phyloP scores from a whole-genome alignment of 2,329 filamentous ascomycete species.

The Sporothrix curviconia region DNA sequence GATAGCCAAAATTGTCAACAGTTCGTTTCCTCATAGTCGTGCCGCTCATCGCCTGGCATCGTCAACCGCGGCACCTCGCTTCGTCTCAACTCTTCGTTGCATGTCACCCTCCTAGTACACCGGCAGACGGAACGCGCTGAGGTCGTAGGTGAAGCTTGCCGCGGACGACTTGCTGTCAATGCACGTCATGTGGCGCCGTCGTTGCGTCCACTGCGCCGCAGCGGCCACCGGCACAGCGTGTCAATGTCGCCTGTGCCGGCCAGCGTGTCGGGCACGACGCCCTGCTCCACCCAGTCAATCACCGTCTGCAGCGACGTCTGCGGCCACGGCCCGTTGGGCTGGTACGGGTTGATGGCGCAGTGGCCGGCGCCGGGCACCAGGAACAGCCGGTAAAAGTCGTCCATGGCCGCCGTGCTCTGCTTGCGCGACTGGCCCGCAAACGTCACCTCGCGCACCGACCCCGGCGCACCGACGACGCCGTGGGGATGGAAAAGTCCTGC shows the following conservation, averaged over 20 bases:
- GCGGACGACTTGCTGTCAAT: not conserved
- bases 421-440: slow-evolving; percentile 14
- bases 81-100: too few relatives aligned
- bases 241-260: slow-evolving; percentile 32
- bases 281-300: slow-evolving; percentile 46
- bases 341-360: slow-evolving; percentile 36
- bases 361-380: slow-evolving; percentile 45
- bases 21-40: not conserved
- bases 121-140: not conserved
- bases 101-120: not conserved
- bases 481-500: slow-evolving; percentile 40
- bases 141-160: not conserved
- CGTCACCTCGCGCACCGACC: slow-evolving; percentile 45
- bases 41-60: not conserved
- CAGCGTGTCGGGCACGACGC: slow-evolving; percentile 36
- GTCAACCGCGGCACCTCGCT: not conserved
- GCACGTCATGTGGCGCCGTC: not conserved
- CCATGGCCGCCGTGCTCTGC: slow-evolving; percentile 23
- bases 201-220: slow-evolving; percentile 32
- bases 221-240: slow-evolving; percentile 37
- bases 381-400: slow-evolving; percentile 27
- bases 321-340: slow-evolving; percentile 38
- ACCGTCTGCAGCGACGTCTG: slow-evolving; percentile 18
- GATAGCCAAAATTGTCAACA: not conserved
- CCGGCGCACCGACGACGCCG: slow-evolving; percentile 37